Evolutionary conservation across 805 yeast genomes (phyloP), one percentile per base, ranked within the genome.

Genomic region (Ogataea degrootiae): DNA sequence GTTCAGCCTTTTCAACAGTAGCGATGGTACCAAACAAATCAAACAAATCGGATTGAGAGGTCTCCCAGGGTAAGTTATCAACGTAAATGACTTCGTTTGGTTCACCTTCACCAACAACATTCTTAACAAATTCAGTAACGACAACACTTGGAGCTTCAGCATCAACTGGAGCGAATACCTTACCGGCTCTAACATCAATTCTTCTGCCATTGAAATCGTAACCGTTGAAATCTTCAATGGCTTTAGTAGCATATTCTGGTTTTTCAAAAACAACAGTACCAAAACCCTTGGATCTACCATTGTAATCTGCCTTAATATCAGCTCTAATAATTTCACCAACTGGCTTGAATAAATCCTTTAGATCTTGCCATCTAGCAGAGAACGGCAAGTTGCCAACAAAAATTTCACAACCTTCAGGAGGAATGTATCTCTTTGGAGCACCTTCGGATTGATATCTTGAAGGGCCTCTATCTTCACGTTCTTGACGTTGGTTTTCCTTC

Each of bases 11-110:
- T 37, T 67, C 71, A 16, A 92, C 88, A 42, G 77, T 70, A 21
- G 96, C 96, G 46, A 90, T 79, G 35, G 92, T 84, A 63, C 85
- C 92, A 63, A 91, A 91, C 49, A 92, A 75, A 55, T 91, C 97
- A 54, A 74, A 79, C 54, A 92, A 75, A 67, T 92, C 97, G 48
- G 84, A 82, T 55, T 83, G 82, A 33, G 89, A 80, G n/a, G 97
- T 91, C 44, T 90, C 84, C 75, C 80, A 88, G 31, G 98, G 98
- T 61, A 92, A 72, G 70, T 92, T 92, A 40, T 75, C 76, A 21
- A 86, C 90, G 61, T 69, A 85, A 40, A 92, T 76, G 21, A 78
- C 73, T 34, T 72, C 77, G 43, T 81, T 83, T 43, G 79, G 80
- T 37, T 70, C 76, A 39, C 88, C 89, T 40, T 74, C 70, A 2